Evolutionary conservation across 2,329 filamentous ascomycete species (phyloP).

Genomic region (Cyclaneusma minus): DNA sequence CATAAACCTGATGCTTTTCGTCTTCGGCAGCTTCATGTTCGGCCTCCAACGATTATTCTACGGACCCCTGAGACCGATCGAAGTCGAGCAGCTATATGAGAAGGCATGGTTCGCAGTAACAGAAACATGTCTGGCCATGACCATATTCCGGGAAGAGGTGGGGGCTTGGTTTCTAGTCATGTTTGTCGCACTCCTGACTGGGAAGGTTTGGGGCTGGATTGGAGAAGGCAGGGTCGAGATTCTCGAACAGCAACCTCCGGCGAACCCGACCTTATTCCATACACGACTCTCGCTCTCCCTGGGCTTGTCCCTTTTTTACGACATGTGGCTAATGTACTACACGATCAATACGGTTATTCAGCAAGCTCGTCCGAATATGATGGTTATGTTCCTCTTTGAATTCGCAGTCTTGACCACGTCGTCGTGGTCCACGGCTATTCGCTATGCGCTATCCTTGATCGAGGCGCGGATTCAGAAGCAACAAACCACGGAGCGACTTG

Average conservation of each 20-base stretch:
- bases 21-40: slow-evolving; percentile 69
- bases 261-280: slow-evolving; percentile 81
- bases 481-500: slow-evolving; percentile 56
- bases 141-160: slow-evolving; percentile 89
- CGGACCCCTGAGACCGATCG: slow-evolving; percentile 77
- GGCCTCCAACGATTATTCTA: slow-evolving; percentile 82
- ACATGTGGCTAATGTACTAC: slow-evolving; percentile 67
- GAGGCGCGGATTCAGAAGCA: slow-evolving; percentile 62
- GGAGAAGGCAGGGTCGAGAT: slow-evolving; percentile 88
- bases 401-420: slow-evolving; percentile 76
- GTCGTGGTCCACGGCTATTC: slow-evolving; percentile 61
- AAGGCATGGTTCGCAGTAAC: slow-evolving; percentile 97
- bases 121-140: slow-evolving; percentile 95
- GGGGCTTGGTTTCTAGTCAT: slow-evolving; percentile 91
- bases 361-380: slow-evolving; percentile 89
- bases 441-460: slow-evolving; percentile 64
- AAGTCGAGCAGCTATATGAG: slow-evolving; percentile 94
- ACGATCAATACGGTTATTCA: slow-evolving; percentile 70
- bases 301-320: slow-evolving; percentile 63
- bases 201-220: slow-evolving; percentile 98
- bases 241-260: slow-evolving; percentile 85
- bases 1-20: slow-evolving; percentile 74
- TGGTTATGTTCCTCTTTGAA: slow-evolving; percentile 99
- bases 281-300: slow-evolving; percentile 66
- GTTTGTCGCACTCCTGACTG: slow-evolving; percentile 84